Base-by-base conservation (phyloP, 1,284 basidiomycete species). In the Cutaneotrichosporon curvatum region DNA sequence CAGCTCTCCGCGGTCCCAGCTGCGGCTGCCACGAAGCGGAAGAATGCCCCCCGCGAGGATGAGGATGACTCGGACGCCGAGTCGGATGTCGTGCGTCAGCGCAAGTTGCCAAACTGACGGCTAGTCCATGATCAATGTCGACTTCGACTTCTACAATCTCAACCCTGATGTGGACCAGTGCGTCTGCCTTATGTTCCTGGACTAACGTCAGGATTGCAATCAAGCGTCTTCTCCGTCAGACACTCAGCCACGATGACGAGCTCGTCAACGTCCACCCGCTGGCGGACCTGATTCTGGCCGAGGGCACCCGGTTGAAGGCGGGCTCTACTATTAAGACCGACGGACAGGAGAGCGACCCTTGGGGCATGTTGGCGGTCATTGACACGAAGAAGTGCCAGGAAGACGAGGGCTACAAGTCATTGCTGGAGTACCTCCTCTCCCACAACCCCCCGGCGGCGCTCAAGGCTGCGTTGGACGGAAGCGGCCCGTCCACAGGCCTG, bases 281-380 rank as follows among this genome's bases (percentile, higher is more conserved):
- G 3, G 79, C 84, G 0, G 85, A 91, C 47, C 75, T 91, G 21
- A 80, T 94, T 15, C 71, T 90, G 16, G 55, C 56, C 10, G 64
- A 70, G 40, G 76, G 79, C 4, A 79, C 89, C 8, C 50, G 67
- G 15, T 41, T 65, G 34, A 50, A 50, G 6, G 61, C 63, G 0
- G 90, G 90, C n/a, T 85, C 85, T 23, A 89, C 87, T 1, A 82
- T 95, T 62, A 95, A 95, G 73, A 87, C 85, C 15, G 89, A 94
- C 62, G 89, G 89, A 9, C 78, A 79, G 43, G 86, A 89, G 60
- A 85, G 83, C 57, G 88, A 92, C 73, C 88, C 90, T 15, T 89
- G 83, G 62, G 87, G 87, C 1, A 73, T 90, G 45, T 71, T 94
- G 42, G 88, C 85, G 4, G 84, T 85, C 33, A 64, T 94, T 15